Base-by-base conservation (phyloP, 176 grass and related monocot species). In the Carex kokanica region DNA sequence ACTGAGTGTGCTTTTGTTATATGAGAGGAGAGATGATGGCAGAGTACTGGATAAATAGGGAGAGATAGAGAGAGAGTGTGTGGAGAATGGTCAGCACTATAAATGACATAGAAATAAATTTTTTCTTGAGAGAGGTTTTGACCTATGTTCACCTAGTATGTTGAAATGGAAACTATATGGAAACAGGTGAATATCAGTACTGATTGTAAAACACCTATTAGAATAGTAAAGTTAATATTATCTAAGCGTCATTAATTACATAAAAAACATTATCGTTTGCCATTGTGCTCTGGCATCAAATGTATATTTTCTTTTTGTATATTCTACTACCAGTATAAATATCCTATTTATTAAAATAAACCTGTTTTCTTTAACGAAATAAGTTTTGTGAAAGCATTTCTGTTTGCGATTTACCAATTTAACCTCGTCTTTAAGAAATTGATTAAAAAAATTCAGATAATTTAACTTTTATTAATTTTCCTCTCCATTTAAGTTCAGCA, bases 11-110 rank as follows among this genome's bases (percentile, higher is more conserved):
- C 29, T 11, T 34, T 34, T 38, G 36, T 38, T 38, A 60, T 56
- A 52, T n/a, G 66, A 72, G 27, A 53, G 31, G 17, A 64, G 3
- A 84, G 49, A 82, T n/a, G n/a, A n/a, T 68, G 80, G 34, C 80
- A 54, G 61, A 82, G 61, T 32, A 59, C 32, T 18, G 59, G 23
- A 84, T 61, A 75, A 74, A 77, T 71, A 74, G 77, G 53, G 73
- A 60, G 60, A 24, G 6, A 40, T 10, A 63, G 34, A 21, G 27
- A 82, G 58, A 78, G 31, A 58, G 7, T 71, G 43, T 52, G 70
- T 65, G 86, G 52, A 82, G 86, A 78, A 83, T 77, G 62, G 86
- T 83, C 81, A 75, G 58, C 80, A 87, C 43, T 75, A 83, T 87
- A 87, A 78, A 83, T 83, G 69, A 78, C 49, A 82, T 47, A 41